A percentile compares a stretch with the other conserved stretches of the same genome.
phyloP scores from a whole-genome alignment of 2,329 filamentous ascomycete genomes.

The Blastomyces percursus region DNA sequence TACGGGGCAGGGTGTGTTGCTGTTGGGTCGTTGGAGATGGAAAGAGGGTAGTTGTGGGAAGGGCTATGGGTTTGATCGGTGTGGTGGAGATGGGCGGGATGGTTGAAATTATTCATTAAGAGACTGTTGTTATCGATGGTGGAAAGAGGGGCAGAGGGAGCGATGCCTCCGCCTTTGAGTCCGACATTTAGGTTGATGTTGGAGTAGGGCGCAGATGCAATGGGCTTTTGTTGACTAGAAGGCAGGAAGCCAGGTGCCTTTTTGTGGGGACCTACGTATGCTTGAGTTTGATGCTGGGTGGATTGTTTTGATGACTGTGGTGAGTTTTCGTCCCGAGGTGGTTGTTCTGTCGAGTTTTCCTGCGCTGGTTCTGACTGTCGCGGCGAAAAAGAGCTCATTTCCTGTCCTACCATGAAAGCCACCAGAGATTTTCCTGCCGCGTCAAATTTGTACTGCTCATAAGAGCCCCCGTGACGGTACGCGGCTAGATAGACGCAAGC shows the following conservation, averaged over 20 bases:
- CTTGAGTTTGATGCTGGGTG: background rate
- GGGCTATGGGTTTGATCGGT: background rate
- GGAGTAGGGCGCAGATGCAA: background rate
- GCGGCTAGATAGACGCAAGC: constrained; percentile 30
- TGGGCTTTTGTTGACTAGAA: background rate
- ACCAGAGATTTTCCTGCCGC: constrained; percentile 30
- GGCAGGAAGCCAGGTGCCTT: background rate
- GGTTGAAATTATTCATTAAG: background rate
- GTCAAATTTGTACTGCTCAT: constrained; percentile 28
- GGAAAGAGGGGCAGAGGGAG: background rate
- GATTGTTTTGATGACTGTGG: background rate
- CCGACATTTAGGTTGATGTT: background rate
- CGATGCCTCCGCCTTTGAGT: background rate
- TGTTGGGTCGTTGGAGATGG: constrained; percentile 1
- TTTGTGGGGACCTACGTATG: constrained; percentile 1
- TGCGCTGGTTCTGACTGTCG: background rate
- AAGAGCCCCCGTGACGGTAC: constrained; percentile 23
- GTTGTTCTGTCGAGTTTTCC: background rate
- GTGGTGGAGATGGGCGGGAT: background rate
- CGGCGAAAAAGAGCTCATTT: constrained; percentile 20
- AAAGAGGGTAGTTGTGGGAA: background rate
- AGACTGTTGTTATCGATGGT: background rate
- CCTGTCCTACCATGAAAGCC: constrained; percentile 31
- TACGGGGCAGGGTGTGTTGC: constrained; percentile 9
- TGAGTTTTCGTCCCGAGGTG: background rate